A percentile compares a stretch with the other conserved stretches of the same genome.
Evolutionary conservation across 345 rosid species (phyloP).

Genomic region (Bruguiera sexangula): DNA sequence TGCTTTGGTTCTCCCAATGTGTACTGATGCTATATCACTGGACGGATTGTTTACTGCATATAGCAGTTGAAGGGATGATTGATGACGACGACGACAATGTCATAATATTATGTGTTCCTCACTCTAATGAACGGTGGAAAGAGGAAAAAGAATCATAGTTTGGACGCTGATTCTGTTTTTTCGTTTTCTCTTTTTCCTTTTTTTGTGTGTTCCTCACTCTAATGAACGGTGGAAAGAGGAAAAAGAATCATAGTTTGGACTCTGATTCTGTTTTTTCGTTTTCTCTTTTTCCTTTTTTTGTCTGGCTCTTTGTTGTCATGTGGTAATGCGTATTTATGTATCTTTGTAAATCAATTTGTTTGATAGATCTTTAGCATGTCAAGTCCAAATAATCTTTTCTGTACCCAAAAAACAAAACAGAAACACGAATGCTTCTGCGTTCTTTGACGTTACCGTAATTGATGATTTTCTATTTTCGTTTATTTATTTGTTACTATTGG

Average conservation of each 20-base stretch:
- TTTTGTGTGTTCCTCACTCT: not conserved
- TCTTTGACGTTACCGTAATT: no score
- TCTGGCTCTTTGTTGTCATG: not conserved
- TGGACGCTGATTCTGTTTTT: no score
- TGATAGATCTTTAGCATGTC: not conserved
- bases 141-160: not conserved
- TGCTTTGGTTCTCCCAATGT: not conserved
- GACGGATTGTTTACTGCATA: not conserved
- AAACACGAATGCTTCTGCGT: no score
- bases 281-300: not conserved
- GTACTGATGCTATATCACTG: not conserved
- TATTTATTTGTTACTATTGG: no score
- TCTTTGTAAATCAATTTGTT: not conserved
- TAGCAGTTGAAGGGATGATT: not conserved
- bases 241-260: not conserved
- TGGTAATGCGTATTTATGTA: not conserved
- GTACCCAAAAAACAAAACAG: not conserved
- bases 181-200: no score
- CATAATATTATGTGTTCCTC: not conserved
- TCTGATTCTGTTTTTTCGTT: not conserved
- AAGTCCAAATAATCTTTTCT: not conserved
- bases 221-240: not conserved
- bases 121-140: not conserved
- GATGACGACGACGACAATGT: constrained; percentile 3
- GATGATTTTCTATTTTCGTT: no score